Base-by-base conservation (phyloP, 2,329 filamentous ascomycete genomes). In the Curvularia eragrostidis region DNA sequence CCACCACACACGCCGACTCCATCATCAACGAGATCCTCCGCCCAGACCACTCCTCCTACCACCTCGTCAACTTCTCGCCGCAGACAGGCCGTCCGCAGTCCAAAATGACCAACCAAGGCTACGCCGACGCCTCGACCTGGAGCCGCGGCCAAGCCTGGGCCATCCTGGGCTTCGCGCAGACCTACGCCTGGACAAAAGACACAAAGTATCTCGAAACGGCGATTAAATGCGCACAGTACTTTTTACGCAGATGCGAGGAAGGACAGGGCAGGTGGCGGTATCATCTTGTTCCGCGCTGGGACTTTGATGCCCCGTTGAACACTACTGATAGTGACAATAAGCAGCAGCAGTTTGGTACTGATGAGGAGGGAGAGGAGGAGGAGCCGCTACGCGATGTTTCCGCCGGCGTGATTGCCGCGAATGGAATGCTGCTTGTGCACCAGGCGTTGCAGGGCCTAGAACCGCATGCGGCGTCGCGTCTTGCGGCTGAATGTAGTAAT, bases 221-320 rank as follows among this genome's bases (percentile, higher is more conserved):
- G 0, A 76, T 78, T 3, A 76, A 76, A 0, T 70, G 80, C 38
- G 81, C 81, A 0, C 73, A 82, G 28, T 81, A 81, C 55, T 84
- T 84, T 58, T 61, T 84, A 2, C 48, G 66, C 0, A 69, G 79
- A 0, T 66, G 84, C 18, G 73, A 77, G 0, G 68, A 70, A 2
- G 75, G 74, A 15, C 65, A 68, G 5, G 64, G 61, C 0, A 75
- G 63, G 30, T 72, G 70, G 64, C 63, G 68, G 19, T 63, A 70
- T 41, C 61, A 52, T 2, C 41, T 73, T 0, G 78, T 83, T 0
- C 81, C 82, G 0, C 74, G 77, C 2, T 84, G 82, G 82, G 82
- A 84, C 53, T 84, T 84, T 43, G 79, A 84, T 57, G 82, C 82
- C 0, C 82, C 82, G 30, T 21, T 7, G n/a, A n/a, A n/a, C n/a